Base-by-base conservation (phyloP, 805 yeast species). In the Saccharomyces jurei region DNA sequence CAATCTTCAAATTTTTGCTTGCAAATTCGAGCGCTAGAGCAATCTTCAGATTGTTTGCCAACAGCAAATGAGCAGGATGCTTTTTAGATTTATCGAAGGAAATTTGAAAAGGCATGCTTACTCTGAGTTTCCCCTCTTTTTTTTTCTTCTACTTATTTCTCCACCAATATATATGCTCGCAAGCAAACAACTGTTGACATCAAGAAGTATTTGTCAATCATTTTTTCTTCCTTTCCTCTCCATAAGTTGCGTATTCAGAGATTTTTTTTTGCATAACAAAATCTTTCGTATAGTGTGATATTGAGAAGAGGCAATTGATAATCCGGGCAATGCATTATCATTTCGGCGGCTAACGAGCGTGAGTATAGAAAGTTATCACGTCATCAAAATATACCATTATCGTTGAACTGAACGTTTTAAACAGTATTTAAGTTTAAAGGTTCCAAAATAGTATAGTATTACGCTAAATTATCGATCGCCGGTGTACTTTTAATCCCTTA, bases 41-140 rank as follows among this genome's bases (percentile, higher is more conserved):
- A 14, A 69, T 54, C 54, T 70, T 70, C 22, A 70, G 58, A 52
- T 70, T 70, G 53, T 66, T 68, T 30, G 71, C 66, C 41, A 64
- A 50, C 11, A 58, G 56, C 21, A 65, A 49, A 21, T 57, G 57
- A n/a, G 54, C 51, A 5, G 60, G 32, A 27, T 57, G 62, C n/a
- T 55, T 58, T 50, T 67, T 68, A 4, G 59, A 54, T 50, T 58
- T 60, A 57, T 67, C 72, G 55, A 68, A 68, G 8, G 70, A 58
- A 25, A 68, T 26, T 50, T 56, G 55, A n/a, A 57, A 52, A 22
- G 67, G 52, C 68, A 64, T 65, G 13, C 11, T n/a, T 36, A 17
- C 6, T 36, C 13, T n/a, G 10, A 36, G 10, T 17, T 17, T 6
- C 11, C 22, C 10, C 25, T 36, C 25, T 17, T 36, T 36, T 36